phyloP scores from a whole-genome alignment of 345 rosid genomes.

The Capsella bursapastoris region DNA sequence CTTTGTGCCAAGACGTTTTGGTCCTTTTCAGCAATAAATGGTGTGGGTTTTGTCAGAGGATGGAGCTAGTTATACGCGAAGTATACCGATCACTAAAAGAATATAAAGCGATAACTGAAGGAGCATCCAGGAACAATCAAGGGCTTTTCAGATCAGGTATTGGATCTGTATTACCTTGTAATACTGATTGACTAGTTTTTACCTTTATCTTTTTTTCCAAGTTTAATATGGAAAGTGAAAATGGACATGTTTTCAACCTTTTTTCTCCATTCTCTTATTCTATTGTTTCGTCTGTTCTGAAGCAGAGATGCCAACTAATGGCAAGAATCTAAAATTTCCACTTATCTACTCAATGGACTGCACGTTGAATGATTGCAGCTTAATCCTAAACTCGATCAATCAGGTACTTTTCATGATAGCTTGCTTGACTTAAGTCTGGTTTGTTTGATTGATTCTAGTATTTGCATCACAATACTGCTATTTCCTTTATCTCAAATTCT shows the following conservation, averaged over 20 bases:
- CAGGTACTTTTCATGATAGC: constrained; percentile 55
- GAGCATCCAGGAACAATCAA: constrained; percentile 50
- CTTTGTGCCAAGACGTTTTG: constrained; percentile 74
- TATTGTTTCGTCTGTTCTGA: constrained; percentile 22
- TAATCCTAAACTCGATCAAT: constrained; percentile 60
- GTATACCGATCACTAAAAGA: constrained; percentile 70
- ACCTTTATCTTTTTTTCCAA: constrained; percentile 1
- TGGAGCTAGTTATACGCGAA: constrained; percentile 89
- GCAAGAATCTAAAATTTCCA: constrained; percentile 53
- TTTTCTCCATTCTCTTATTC: not conserved
- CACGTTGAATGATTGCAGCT: constrained; percentile 88
- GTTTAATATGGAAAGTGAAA: constrained; percentile 3
- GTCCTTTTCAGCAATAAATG: constrained; percentile 84
- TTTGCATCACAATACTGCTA: constrained; percentile 7
- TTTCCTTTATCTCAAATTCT: constrained; percentile 3
- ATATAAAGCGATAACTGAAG: constrained; percentile 50
- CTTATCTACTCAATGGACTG: constrained; percentile 85
- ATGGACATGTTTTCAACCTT: not conserved
- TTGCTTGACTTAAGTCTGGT: constrained; percentile 6
- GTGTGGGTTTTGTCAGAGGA: constrained; percentile 98
- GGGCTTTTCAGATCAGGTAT: constrained; percentile 50
- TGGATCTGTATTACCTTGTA: not conserved
- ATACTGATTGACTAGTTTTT: not conserved
- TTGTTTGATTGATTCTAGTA: constrained; percentile 13
- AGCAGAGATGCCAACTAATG: constrained; percentile 33